Conservation (phyloP, 139 green algal genomes). For the Chlamydomonas schloesseri region DNA sequence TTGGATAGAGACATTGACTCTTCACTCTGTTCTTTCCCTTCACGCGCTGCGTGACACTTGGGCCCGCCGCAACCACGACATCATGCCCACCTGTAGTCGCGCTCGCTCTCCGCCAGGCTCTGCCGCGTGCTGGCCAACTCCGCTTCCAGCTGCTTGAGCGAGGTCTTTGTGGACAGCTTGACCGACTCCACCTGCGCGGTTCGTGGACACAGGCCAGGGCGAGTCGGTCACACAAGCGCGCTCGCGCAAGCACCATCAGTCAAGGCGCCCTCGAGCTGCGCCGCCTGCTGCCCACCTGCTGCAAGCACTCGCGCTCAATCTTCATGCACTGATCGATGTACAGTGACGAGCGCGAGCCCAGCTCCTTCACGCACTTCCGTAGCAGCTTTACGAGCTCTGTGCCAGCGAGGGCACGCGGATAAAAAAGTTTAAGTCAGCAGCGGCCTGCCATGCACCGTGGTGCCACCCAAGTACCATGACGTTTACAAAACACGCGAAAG, state of each 20-base stretch:
- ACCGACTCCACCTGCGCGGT: conserved; percentile 77
- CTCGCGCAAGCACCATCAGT: too few species aligned
- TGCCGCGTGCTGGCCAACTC: conserved; percentile 75
- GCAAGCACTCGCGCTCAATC: conserved; percentile 69
- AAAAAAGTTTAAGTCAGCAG: too few species aligned
- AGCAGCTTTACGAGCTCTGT: conserved; percentile 85
- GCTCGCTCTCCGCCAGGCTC: conserved; percentile 47
- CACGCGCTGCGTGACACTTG: too few species aligned
- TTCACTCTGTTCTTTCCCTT: too few species aligned
- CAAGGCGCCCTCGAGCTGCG: too few species aligned
- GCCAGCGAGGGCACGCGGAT: neutral
- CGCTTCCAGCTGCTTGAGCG: conserved; percentile 64
- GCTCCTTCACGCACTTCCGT: conserved; percentile 73
- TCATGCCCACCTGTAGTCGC: conserved; percentile 9
- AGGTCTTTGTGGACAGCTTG: conserved; percentile 68
- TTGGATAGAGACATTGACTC: too few species aligned
- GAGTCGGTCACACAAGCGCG: too few species aligned
- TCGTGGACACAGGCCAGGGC: neutral
- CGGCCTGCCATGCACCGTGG: too few species aligned
- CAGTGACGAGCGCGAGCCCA: conserved; percentile 54
- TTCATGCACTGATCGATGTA: conserved; percentile 73
- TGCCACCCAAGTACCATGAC: too few species aligned
- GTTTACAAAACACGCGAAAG: too few species aligned
- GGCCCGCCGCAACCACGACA: too few species aligned
- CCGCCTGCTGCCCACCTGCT: conserved; percentile 63